Base-by-base conservation (phyloP, 345 rosid genomes). In the Zanthoxylum bungeanum region DNA sequence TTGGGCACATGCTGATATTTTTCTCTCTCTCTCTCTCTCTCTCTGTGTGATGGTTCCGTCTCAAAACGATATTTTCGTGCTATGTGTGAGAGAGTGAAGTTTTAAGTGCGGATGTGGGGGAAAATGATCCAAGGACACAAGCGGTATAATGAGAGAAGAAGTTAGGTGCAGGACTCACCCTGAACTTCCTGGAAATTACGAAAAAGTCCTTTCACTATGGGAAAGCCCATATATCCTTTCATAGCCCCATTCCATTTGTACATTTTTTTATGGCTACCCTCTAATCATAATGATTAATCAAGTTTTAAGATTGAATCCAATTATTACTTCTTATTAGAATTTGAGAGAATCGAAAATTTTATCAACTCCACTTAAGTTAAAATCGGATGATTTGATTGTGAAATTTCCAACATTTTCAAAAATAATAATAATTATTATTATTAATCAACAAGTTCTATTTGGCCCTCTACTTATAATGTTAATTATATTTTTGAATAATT, bases 1-100 rank as follows among this genome's bases (percentile, higher is more conserved):
- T 79, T 19, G 89, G 78, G 85, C 85, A 77, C 98, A 91, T 90
- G 46, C 31, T 65, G 7, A 11, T 1, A 0, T 17, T 31, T 39
- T 31, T 24, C 5, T 1, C 36, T 36, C 21, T 36, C 1, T 66
- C 1, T 2, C 5, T 24, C 7, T 53, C 24, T 2, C 4, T 10
- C 9, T 22, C 0, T 4, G 11, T 7, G 2, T 27, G 58, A 2
- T 21, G 5, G n/a, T 17, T 14, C 4, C n/a, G 4, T 12, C 12
- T 1, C 66, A 4, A 4, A 40, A 14, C 49, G 49, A 44, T 17
- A 44, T 4, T 44, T 44, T 44, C n/a, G 49, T 44, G 5, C 9
- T 21, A 9, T 3, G 50, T 49, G 62, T 19, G 7, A 4, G 14
- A 7, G 72, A 51, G 73, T 50, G 79, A 50, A 42, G 67, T 42